phyloP scores from a whole-genome alignment of 2,329 filamentous ascomycete genomes.

The Xenoacremonium recifei region DNA sequence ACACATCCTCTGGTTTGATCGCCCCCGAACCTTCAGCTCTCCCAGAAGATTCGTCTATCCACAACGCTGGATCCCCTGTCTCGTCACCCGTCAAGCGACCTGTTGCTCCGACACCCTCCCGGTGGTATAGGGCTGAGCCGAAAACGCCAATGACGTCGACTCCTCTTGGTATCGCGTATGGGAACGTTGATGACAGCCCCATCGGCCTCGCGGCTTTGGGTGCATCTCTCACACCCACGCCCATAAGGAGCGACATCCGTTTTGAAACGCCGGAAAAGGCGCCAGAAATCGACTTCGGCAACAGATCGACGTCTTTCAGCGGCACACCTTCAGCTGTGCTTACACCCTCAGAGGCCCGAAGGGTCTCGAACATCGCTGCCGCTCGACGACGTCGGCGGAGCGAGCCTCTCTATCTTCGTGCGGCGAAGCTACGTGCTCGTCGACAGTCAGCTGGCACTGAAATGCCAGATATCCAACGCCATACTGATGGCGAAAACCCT shows the following conservation, averaged over 20 bases:
- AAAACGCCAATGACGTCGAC: too few species aligned
- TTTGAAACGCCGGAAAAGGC: conserved; percentile 6
- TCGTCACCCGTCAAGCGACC: conserved; percentile 24
- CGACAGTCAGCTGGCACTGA: conserved; percentile 28
- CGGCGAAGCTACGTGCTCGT: conserved; percentile 19
- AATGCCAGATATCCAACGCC: too few species aligned
- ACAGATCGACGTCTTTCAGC: conserved; percentile 25
- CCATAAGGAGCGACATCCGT: conserved; percentile 8
- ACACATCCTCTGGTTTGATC: too few species aligned
- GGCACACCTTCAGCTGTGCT: conserved; percentile 27
- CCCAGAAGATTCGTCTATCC: too few species aligned
- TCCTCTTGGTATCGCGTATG: too few species aligned
- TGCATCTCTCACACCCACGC: conserved; percentile 14
- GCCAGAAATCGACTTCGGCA: conserved; percentile 27
- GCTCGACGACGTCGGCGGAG: conserved; percentile 31
- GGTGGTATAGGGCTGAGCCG: conserved; percentile 22
- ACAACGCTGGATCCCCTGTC: too few species aligned
- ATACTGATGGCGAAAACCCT: too few species aligned
- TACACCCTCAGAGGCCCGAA: too few species aligned
- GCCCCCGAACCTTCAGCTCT: too few species aligned
- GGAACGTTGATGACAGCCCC: conserved; percentile 8
- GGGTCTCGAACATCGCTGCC: conserved; percentile 21
- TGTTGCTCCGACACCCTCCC: conserved; percentile 29
- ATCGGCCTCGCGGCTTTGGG: conserved; percentile 19
- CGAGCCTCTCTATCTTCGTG: conserved; percentile 32